Evolutionary conservation across 768 basidiomycete species (phyloP), one percentile per base, ranked within the genome.

Genomic region (Boletus bicolor): DNA sequence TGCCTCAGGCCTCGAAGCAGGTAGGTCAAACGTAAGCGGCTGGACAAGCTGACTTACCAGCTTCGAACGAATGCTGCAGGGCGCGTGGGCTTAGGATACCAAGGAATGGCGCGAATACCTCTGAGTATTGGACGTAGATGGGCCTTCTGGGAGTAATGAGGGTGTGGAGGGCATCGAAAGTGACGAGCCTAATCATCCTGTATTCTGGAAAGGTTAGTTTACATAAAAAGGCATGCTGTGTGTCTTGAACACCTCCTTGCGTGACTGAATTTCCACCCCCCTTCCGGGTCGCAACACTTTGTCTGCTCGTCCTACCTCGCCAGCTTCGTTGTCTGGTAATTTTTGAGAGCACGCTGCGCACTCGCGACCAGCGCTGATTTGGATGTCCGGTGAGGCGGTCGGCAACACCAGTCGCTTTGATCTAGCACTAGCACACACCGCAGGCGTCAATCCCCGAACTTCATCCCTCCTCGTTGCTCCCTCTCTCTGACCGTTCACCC

Each of bases 81-180:
- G 72, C 68, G 32, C 71, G 69, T 14, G 85, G 83, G 38, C 79
- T 75, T 14, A 91, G 75, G 2, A 65, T 55, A n/a, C 87, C 89
- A 2, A 91, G 71, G 66, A 80, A 84, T 0, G 87, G 86, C 28
- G 79, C 75, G 54, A 93, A 89, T 3, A 77, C 79, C 58, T 83
- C 79, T 0, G 85, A 77, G 37, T 72, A 81, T 60, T 83, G 89
- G 30, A 81, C 76, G 56, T 87, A 77, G 44, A 93, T 78, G 4
- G 91, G 87, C 35, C 71, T 71, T 7, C 87, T 82, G 19, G 88
- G 89, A 3, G 78, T 78, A 15, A 93, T 75, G 6, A 91, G 75
- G n/a, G 91, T 93, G 63, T 86, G 82, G 26, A 91, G 73, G 1
- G 83, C 83, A 63, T 93, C 91, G 61, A 93, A 91, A n/a, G 86